Percentiles rank a stretch among this genome's conserved stretches.
Conservation (phyloP, 768 basidiomycete species). For the Cystofilobasidium capitatum region DNA sequence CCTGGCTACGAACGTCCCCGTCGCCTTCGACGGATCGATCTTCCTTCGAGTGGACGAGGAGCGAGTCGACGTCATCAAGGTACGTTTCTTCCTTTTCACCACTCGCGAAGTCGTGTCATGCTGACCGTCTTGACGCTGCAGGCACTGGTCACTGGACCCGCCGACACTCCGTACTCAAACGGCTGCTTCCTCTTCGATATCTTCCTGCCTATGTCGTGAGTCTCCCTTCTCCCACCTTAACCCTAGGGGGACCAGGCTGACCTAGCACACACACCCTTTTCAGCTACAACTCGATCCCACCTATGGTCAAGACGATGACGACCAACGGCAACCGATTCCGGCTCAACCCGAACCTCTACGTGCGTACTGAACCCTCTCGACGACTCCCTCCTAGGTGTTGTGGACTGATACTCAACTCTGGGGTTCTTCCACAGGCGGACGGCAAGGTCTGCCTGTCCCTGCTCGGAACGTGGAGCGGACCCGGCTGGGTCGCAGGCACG, state of each 20-base stretch:
- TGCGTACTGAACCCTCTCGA: background rate
- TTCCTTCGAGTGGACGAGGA: slow-evolving; percentile 88
- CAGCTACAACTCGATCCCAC: slow-evolving; percentile 79
- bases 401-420: background rate
- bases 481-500: slow-evolving; percentile 84
- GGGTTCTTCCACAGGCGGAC: slow-evolving; percentile 46
- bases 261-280: too few relatives aligned
- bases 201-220: slow-evolving; percentile 47
- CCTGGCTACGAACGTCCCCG: slow-evolving; percentile 84
- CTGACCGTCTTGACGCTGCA: slow-evolving; percentile 20
- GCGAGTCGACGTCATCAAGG: slow-evolving; percentile 83
- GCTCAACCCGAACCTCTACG: slow-evolving; percentile 91
- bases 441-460: slow-evolving; percentile 90
- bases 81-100: slow-evolving; percentile 44
- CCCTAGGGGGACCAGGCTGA: too few relatives aligned
- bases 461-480: slow-evolving; percentile 83
- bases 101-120: slow-evolving; percentile 14
- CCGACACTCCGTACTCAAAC: slow-evolving; percentile 43
- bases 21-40: slow-evolving; percentile 87
- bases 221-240: background rate
- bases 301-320: slow-evolving; percentile 59
- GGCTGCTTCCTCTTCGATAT: slow-evolving; percentile 88
- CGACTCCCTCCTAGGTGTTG: background rate
- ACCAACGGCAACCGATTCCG: slow-evolving; percentile 80
- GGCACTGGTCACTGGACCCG: slow-evolving; percentile 51